These are phyloP conservation scores for Neurospora cerealis DNA, from an alignment of 495 filamentous ascomycete species.

Conservation along the genomic window DNA sequence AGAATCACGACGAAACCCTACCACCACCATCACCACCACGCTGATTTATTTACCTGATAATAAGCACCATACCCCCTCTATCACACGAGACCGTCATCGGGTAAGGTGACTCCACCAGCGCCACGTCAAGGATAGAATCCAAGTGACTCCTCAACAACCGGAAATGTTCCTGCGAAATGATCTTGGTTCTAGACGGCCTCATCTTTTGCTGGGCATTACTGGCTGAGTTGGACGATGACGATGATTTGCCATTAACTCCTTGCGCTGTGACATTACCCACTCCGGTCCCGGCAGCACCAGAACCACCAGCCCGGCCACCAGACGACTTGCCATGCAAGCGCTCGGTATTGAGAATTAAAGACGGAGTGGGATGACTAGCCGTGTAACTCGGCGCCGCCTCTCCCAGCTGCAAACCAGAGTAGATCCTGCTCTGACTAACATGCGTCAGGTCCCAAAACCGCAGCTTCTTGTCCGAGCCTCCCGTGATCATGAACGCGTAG, in stretches of 20 bases:
- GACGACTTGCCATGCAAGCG: constrained; percentile 41
- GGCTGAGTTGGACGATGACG: constrained; percentile 3
- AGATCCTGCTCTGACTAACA: constrained; percentile 61
- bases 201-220: constrained; percentile 18
- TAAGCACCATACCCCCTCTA: constrained; percentile 82
- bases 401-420: constrained; percentile 67
- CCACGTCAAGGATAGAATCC: constrained; percentile 81
- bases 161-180: constrained; percentile 83
- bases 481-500: constrained; percentile 69
- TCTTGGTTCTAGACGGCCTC: constrained; percentile 62
- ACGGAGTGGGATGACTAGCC: constrained; percentile 55
- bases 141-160: constrained; percentile 76
- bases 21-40: background rate
- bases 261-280: constrained; percentile 5
- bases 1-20: background rate
- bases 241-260: constrained; percentile 23
- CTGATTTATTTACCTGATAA: constrained; percentile 45
- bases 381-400: constrained; percentile 64
- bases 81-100: constrained; percentile 89
- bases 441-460: constrained; percentile 82
- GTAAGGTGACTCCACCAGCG: constrained; percentile 78
- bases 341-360: constrained; percentile 65
- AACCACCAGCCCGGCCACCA: constrained; percentile 20
- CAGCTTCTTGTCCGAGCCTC: constrained; percentile 80
- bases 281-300: constrained; percentile 24